Evolutionary conservation across 2,329 filamentous ascomycete genomes (phyloP), one percentile per base, ranked within the genome.

Genomic region (Trichoderma arundinaceum): DNA sequence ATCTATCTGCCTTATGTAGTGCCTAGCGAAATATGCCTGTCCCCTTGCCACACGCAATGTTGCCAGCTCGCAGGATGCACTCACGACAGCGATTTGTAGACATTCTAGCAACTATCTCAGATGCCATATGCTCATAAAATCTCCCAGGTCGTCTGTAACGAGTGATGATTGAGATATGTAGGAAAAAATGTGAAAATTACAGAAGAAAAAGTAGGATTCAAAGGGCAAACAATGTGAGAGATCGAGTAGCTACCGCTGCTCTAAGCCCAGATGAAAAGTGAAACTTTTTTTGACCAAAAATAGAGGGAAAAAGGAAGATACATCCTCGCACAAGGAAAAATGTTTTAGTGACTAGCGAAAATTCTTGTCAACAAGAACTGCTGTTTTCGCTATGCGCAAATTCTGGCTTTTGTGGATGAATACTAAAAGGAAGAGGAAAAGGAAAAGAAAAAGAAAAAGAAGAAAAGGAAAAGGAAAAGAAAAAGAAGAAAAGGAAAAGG

Each of bases 381-480:
- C 28, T 46, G 4, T 58, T 58, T 39, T 43, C 41, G 39, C 54
- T 58, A 13, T 46, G 54, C 54, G 54, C 54, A 35, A 46, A 58
- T 38, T 44, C 53, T 9, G 53, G 53, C 19, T 44, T 57, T 56
- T 28, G 22, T 28, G 22, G 22, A 28, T 28, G 22, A 28, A 13
- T 13, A 38, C 12, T 3, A 7, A 38, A 32, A 12, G 6, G n/a
- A 28, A n/a, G 19, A 1, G n/a, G 10, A 13, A 38, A 1, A 17
- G 22, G 15, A 15, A 9, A 7, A 28, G 32, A 57, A 52, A 52
- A 35, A 17, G 10, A 22, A 28, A 49, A 12, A 28, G 12, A 49
- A 12, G 22, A 28, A 28, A 28, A 39, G n/a, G 8, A 54, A 28
- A 15, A 19, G 4, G 19, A 2, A 22, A 13, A 51, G 15, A 15